Base-by-base conservation (phyloP, 345 rosid genomes). In the Moricandia arvensis region DNA sequence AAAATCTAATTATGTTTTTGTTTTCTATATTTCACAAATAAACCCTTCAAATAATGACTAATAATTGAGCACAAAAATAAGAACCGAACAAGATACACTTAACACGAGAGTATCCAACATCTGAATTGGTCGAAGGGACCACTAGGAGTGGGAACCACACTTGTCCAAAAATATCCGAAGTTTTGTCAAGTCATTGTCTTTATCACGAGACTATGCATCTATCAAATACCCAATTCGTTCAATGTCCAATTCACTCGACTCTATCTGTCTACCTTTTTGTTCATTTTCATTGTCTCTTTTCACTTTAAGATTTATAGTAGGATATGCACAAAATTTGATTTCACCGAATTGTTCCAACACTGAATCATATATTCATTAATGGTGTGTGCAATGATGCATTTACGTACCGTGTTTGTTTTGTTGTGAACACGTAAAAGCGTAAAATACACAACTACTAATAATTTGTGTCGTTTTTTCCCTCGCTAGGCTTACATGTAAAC, bases 181-280 rank as follows among this genome's bases (percentile, higher is more conserved):
- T 0, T 12, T 55, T 76, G 71, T 75, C 65, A 55, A 55, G 66
- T 76, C 71, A 76, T 76, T 76, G 80, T 77, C 76, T 47, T 45
- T 64, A 64, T 43, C 6, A 43, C 13, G 49, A 43, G 49, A 12
- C 13, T 43, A 41, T 41, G 47, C 47, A 43, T 43, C 49, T 43
- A 43, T 43, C 49, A 43, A 43, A 43, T 43, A n/a, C 24, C 80
- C 6, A 64, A 77, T 71, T 57, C 33, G 67, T 77, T 61, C 59
- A 7, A 7, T 64, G 72, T 71, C 67, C 16, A 77, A 33, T 45
- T 77, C 71, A 70, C 33, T 55, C 30, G 70, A 63, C 80, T 76
- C 51, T 69, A 69, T 63, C 45, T 69, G 75, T 76, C 80, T 69
- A 63, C 66, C 66, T 63, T 73, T 62, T 69, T 75, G 74, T 75